A percentile compares a stretch with the other conserved stretches of the same genome.
These are phyloP conservation scores for Cladosporium oxysporum DNA, from an alignment of 2,329 filamentous ascomycete genomes.

Conservation along the genomic window DNA sequence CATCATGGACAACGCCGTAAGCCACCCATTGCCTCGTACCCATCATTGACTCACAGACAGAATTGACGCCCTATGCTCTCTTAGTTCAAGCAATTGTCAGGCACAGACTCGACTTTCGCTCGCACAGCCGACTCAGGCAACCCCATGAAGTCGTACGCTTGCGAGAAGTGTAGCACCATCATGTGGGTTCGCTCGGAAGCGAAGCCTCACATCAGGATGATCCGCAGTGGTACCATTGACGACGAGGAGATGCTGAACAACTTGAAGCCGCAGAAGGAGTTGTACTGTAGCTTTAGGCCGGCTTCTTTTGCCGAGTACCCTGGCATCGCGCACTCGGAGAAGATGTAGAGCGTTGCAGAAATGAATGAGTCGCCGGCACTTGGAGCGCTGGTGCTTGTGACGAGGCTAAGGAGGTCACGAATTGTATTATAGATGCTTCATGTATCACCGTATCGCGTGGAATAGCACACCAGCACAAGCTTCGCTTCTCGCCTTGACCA, in stretches of 20 bases:
- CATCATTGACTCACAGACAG: background rate
- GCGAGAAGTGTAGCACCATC: slow-evolving; percentile 32
- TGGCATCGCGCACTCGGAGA: background rate
- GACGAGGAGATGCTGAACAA: slow-evolving; percentile 29
- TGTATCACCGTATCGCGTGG: background rate
- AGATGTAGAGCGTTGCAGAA: background rate
- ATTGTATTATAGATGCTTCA: background rate
- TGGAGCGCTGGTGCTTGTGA: background rate
- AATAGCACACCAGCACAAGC: background rate
- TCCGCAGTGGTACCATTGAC: slow-evolving; percentile 38
- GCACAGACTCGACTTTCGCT: slow-evolving; percentile 29
- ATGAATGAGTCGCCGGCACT: background rate
- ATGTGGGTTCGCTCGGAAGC: slow-evolving; percentile 32
- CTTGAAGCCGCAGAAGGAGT: background rate
- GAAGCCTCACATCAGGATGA: slow-evolving; percentile 30
- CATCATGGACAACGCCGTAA: slow-evolving; percentile 31
- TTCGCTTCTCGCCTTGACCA: too few species aligned
- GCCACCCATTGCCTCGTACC: background rate
- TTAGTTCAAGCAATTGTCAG: slow-evolving; percentile 34
- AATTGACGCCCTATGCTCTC: slow-evolving; percentile 3
- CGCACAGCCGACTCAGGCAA: slow-evolving; percentile 36
- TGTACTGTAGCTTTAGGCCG: background rate
- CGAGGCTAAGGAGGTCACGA: background rate
- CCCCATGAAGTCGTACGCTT: slow-evolving; percentile 33
- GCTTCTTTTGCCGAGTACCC: background rate